These are phyloP conservation scores for Aspergillus diversus DNA, from an alignment of 495 filamentous ascomycete species.

Conservation along the genomic window DNA sequence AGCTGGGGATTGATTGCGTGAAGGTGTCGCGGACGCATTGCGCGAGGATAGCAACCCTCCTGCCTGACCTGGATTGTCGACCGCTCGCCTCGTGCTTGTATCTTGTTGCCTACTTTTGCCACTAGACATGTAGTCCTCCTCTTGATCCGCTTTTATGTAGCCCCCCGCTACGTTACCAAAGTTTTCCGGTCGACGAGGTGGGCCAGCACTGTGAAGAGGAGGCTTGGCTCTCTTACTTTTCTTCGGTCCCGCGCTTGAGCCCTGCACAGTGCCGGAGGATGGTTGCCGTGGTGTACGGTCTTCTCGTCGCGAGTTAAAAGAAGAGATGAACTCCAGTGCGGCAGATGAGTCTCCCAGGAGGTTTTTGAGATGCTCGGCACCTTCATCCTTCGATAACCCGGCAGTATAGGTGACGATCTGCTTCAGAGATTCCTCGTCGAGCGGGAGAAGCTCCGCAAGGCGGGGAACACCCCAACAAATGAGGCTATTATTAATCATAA, in stretches of 20 bases:
- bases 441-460: conserved; percentile 74
- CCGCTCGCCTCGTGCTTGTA: neutral
- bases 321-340: conserved; percentile 87
- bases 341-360: conserved; percentile 85
- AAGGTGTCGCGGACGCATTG: conserved; percentile 32
- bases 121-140: conserved; percentile 64
- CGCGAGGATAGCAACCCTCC: conserved; percentile 38
- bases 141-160: conserved; percentile 63
- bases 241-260: conserved; percentile 24
- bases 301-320: conserved; percentile 78
- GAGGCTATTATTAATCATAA: conserved; percentile 31
- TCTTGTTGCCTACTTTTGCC: conserved; percentile 1
- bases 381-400: conserved; percentile 70
- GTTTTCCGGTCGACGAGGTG: conserved; percentile 60
- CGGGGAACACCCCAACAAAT: conserved; percentile 64
- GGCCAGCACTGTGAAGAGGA: conserved; percentile 61
- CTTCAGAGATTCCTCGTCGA: conserved; percentile 80
- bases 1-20: conserved; percentile 44
- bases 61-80: conserved; percentile 35
- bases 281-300: conserved; percentile 35
- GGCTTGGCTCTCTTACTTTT: conserved; percentile 62
- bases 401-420: conserved; percentile 82
- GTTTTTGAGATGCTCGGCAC: conserved; percentile 82
- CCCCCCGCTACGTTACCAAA: conserved; percentile 57
- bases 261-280: conserved; percentile 28